Evolutionary conservation across 352 stramenopile species (phyloP).

Genomic region (Globisporangium abappressorium): DNA sequence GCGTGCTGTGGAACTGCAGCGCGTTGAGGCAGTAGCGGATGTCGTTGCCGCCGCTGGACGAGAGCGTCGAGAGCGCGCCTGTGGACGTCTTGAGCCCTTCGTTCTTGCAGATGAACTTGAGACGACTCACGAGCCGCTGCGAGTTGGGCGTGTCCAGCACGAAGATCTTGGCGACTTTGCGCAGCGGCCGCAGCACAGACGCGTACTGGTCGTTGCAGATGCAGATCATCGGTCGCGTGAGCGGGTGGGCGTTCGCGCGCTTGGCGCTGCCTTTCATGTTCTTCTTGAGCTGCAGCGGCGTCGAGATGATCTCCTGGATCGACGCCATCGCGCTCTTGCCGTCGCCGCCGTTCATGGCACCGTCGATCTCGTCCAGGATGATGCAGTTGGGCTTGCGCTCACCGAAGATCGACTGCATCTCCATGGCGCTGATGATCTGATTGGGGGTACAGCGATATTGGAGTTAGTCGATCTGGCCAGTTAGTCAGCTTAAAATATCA

Average conservation of each 20-base stretch:
- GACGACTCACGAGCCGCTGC: constrained; percentile 86
- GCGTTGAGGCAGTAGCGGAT: constrained; percentile 96
- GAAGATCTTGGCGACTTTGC: constrained; percentile 93
- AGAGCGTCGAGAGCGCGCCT: constrained; percentile 60
- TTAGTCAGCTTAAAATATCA: background rate
- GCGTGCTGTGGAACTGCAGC: constrained; percentile 92
- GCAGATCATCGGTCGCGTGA: constrained; percentile 95
- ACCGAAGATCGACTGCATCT: constrained; percentile 89
- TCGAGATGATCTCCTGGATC: constrained; percentile 92
- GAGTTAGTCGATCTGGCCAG: background rate
- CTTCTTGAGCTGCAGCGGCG: constrained; percentile 69
- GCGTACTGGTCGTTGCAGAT: constrained; percentile 99
- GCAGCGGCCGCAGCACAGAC: constrained; percentile 92
- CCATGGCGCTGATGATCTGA: constrained; percentile 88
- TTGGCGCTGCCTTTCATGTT: constrained; percentile 20
- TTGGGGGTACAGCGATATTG: constrained; percentile 1
- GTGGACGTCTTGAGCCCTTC: constrained; percentile 85
- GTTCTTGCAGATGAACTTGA: constrained; percentile 90
- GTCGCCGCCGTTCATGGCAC: constrained; percentile 88
- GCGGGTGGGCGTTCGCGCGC: constrained; percentile 54
- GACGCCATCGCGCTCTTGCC: constrained; percentile 84
- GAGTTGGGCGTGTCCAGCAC: constrained; percentile 85
- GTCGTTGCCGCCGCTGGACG: constrained; percentile 78
- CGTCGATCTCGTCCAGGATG: constrained; percentile 98
- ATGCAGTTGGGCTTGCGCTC: constrained; percentile 94